Percentiles rank a stretch among this genome's conserved stretches.
These are phyloP conservation scores for Alternaria metachromatica DNA, from an alignment of 2,329 filamentous ascomycete species.

Conservation along the genomic window DNA sequence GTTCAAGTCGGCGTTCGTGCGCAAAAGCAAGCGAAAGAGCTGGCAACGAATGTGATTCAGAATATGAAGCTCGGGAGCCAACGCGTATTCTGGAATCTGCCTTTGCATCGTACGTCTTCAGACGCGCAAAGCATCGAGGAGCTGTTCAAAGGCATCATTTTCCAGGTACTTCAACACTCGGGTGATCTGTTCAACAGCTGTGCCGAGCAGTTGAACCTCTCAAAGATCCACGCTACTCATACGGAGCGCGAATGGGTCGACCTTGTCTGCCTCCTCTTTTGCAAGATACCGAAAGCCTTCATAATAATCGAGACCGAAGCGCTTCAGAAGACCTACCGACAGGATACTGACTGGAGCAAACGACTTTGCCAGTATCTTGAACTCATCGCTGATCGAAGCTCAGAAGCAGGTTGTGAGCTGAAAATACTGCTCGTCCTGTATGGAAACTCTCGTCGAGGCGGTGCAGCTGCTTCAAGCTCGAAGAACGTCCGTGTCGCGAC, in stretches of 20 bases:
- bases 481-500: not conserved
- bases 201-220: not conserved
- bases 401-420: not conserved
- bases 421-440: not conserved
- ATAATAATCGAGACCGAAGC: not conserved
- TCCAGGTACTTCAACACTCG: not conserved
- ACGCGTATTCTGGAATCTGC: rapidly evolving
- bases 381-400: not conserved
- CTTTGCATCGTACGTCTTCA: not conserved
- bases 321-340: no score
- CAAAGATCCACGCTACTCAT: not conserved
- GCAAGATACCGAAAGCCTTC: not conserved
- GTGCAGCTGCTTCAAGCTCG: not conserved
- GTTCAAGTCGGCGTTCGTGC: not conserved
- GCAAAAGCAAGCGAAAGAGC: not conserved
- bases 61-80: not conserved
- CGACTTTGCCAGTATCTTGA: not conserved
- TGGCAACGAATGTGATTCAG: not conserved
- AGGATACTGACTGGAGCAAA: not conserved
- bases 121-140: not conserved
- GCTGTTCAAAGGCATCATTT: not conserved
- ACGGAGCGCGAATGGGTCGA: not conserved
- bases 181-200: not conserved
- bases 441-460: not conserved
- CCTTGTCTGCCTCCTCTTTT: not conserved